phyloP scores from a whole-genome alignment of 2,329 filamentous ascomycete species.

The Epichloe uncinata region DNA sequence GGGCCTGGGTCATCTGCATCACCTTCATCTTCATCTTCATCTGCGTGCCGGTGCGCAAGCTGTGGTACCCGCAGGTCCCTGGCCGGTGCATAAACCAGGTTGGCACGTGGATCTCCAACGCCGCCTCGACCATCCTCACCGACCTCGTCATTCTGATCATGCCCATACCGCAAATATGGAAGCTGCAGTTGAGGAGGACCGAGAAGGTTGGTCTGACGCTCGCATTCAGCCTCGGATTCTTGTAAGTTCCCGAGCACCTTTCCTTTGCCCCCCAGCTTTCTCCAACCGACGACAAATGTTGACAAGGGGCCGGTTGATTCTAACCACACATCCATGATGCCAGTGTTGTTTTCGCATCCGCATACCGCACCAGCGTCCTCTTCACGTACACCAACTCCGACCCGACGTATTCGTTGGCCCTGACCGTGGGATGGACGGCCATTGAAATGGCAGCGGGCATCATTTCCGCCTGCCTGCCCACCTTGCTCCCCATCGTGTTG shows the following conservation, averaged over 20 bases:
- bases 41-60: slow-evolving; percentile 34
- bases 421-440: slow-evolving; percentile 32
- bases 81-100: slow-evolving; percentile 36
- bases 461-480: slow-evolving; percentile 39
- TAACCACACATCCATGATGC: neutral
- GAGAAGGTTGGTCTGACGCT: slow-evolving; percentile 31
- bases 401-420: slow-evolving; percentile 32
- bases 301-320: neutral
- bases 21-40: slow-evolving; percentile 38
- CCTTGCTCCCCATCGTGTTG: slow-evolving; percentile 32
- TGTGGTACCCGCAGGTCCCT: slow-evolving; percentile 31
- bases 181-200: slow-evolving; percentile 24
- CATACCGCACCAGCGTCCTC: slow-evolving; percentile 33
- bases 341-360: slow-evolving; percentile 33
- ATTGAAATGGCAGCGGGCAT: slow-evolving; percentile 38
- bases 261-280: neutral
- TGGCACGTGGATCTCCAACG: slow-evolving; percentile 36
- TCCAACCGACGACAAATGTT: neutral
- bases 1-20: slow-evolving; percentile 33
- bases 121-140: slow-evolving; percentile 31
- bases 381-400: slow-evolving; percentile 28
- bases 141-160: slow-evolving; percentile 32
- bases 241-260: slow-evolving; percentile 17
- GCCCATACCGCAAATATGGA: slow-evolving; percentile 32
- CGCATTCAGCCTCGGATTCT: slow-evolving; percentile 31